Base-by-base conservation (phyloP, 2,329 filamentous ascomycete genomes). In the Aspergillus terreus region DNA sequence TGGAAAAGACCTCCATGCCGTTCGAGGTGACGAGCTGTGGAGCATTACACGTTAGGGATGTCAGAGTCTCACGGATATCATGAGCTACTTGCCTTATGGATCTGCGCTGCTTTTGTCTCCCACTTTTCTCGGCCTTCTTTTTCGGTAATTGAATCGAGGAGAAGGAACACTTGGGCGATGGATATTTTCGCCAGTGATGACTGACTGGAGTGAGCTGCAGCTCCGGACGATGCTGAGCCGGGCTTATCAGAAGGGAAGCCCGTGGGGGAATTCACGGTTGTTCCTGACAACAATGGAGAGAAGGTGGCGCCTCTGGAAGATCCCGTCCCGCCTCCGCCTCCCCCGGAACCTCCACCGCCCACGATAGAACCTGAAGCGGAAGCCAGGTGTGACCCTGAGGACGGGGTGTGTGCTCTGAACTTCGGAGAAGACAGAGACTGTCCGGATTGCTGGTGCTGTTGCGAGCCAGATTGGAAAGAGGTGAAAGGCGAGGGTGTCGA, bases 1-100 rank as follows among this genome's bases (percentile, higher is more conserved):
- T 95, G 55, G 90, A 86, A 72, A 92, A 96, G 69, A 96, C 91
- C 81, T 99, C 95, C 92, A 99, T 99, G 69, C 92, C 92, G 91
- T 95, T 87, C 66, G 92, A 92, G 83, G 96, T 87, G 77, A 97
- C 87, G 71, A 97, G 85, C 89, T 96, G 57, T 6, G 4, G 45
- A 27, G 19, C 6, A n/a, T 12, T 9, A 38, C 25, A 47, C 9
- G 36, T 44, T 46, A 43, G 17, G 27, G 7, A 3, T 6, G 10
- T 30, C 27, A 30, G 10, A 21, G 19, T 50, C 41, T 40, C 10
- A 46, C 30, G 43, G 41, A 9, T 11, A 17, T n/a, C 14, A 23
- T 42, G 60, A 56, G 79, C 15, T n/a, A 60, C 82, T 69, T 78
- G 95, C 91, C 83, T 95, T 95, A 72, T 86, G 85, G 66, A 99